phyloP scores from a whole-genome alignment of 495 filamentous ascomycete species.

The Mycothermus thermophilus region DNA sequence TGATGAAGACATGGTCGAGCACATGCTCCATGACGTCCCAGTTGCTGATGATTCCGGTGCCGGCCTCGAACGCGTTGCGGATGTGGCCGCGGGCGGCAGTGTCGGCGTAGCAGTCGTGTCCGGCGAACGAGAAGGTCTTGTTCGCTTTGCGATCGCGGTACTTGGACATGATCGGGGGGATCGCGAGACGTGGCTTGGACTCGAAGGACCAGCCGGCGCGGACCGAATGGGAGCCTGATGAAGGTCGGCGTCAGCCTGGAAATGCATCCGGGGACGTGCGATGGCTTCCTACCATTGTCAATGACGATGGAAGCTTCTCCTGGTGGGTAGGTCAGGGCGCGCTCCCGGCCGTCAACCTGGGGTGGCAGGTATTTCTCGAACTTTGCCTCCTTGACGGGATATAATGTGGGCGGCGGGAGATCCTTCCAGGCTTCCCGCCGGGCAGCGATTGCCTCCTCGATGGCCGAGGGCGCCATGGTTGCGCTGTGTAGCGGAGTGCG shows the following conservation, averaged over 20 bases:
- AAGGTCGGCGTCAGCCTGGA: constrained; percentile 2
- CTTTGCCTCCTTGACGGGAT: constrained; percentile 53
- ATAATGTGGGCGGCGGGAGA: constrained; percentile 31
- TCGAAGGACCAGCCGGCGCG: constrained; percentile 96
- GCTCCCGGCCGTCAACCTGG: constrained; percentile 51
- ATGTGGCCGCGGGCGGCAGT: constrained; percentile 84
- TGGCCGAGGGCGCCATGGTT: constrained; percentile 32
- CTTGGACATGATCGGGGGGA: constrained; percentile 82
- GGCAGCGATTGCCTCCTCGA: constrained; percentile 20
- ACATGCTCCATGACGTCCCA: constrained; percentile 95
- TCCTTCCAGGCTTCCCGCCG: constrained; percentile 24
- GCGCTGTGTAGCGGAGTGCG: too few species aligned
- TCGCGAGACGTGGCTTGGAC: constrained; percentile 54
- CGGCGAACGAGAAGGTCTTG: constrained; percentile 79
- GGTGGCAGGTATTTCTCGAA: constrained; percentile 61
- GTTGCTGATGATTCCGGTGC: constrained; percentile 80
- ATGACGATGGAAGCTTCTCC: constrained; percentile 73
- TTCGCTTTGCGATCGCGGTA: constrained; percentile 87
- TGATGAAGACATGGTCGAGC: constrained; percentile 83
- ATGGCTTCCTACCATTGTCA: constrained; percentile 68
- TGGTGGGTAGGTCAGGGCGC: constrained; percentile 36
- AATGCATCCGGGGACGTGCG: not conserved
- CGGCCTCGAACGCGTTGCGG: constrained; percentile 79
- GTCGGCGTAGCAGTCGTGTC: constrained; percentile 83
- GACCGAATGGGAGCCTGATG: constrained; percentile 65